These are phyloP conservation scores for Zygoascus meyerae DNA, from an alignment of 1,139 yeast species.

Conservation along the genomic window DNA sequence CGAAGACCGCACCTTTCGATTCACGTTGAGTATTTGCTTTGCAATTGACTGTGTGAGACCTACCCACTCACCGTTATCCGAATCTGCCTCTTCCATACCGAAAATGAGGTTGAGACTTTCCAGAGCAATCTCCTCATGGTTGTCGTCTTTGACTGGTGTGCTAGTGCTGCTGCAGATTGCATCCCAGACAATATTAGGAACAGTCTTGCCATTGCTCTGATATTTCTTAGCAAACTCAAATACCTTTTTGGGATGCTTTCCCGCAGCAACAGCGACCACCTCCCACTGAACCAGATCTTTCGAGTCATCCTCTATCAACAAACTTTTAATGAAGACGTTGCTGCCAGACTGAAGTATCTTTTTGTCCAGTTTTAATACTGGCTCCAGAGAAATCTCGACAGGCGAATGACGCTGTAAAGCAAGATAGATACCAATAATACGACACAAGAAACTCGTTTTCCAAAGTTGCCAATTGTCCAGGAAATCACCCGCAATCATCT, in stretches of 20 bases:
- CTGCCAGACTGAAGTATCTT: constrained; percentile 3
- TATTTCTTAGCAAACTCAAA: constrained; percentile 1
- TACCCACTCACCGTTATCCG: constrained; percentile 20
- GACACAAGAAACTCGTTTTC: constrained; percentile 5
- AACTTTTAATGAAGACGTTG: background rate
- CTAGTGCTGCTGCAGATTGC: constrained; percentile 6
- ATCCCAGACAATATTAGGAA: constrained; percentile 2
- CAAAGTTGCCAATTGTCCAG: constrained; percentile 5
- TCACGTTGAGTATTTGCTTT: constrained; percentile 84
- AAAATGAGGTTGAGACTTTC: constrained; percentile 45
- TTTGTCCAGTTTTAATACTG: constrained; percentile 6
- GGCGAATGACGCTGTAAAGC: constrained; percentile 3
- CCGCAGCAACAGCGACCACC: constrained; percentile 3
- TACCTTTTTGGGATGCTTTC: constrained; percentile 3
- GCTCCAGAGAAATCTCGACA: background rate
- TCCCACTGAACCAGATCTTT: constrained; percentile 4
- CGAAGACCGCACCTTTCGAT: constrained; percentile 63
- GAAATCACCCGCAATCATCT: constrained; percentile 2
- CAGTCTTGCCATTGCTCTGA: background rate
- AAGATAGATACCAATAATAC: constrained; percentile 7
- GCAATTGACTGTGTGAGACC: constrained; percentile 54
- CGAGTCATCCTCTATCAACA: background rate
- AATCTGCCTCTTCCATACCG: constrained; percentile 9
- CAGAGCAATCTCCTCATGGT: constrained; percentile 44
- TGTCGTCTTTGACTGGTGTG: constrained; percentile 1